Conservation (phyloP, 169 alveolate species). For the Plasmodium vivax region DNA sequence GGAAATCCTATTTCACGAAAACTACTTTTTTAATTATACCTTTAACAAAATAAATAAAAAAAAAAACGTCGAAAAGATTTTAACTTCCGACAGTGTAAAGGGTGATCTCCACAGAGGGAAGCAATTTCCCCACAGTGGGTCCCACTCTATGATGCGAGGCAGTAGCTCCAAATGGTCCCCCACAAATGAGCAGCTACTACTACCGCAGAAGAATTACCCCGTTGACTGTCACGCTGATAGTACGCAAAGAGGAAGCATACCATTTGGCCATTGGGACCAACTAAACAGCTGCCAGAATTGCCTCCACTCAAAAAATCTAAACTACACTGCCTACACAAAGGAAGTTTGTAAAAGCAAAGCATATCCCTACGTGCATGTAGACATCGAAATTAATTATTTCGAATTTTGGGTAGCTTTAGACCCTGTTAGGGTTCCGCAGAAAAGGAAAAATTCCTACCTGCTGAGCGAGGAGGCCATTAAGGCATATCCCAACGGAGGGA, state of each 20-base stretch:
- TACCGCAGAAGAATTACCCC: neutral
- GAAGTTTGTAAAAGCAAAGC: conserved; percentile 39
- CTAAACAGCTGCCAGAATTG: conserved; percentile 15
- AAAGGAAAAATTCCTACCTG: neutral
- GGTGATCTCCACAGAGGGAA: neutral
- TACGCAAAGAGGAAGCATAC: neutral
- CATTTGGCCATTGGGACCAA: neutral
- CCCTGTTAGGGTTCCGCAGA: conserved; percentile 73
- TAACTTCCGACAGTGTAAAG: conserved; percentile 8
- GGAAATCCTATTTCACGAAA: conserved; percentile 55
- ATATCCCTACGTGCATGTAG: conserved; percentile 68
- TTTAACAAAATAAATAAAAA: conserved; percentile 38
- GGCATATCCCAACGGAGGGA: neutral
- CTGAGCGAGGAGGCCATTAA: neutral
- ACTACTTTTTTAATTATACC: conserved; percentile 64
- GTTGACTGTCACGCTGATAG: neutral
- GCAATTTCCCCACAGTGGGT: neutral
- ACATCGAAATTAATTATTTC: conserved; percentile 62
- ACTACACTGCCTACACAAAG: conserved; percentile 66
- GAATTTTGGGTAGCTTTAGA: conserved; percentile 69
- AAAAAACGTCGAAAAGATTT: neutral
- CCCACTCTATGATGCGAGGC: neutral
- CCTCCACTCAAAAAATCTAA: conserved; percentile 22
- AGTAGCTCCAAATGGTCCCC: neutral
- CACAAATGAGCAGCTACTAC: neutral